Base-by-base conservation (phyloP, 208 protist species). In the Kentomonas sorsogonicus region DNA sequence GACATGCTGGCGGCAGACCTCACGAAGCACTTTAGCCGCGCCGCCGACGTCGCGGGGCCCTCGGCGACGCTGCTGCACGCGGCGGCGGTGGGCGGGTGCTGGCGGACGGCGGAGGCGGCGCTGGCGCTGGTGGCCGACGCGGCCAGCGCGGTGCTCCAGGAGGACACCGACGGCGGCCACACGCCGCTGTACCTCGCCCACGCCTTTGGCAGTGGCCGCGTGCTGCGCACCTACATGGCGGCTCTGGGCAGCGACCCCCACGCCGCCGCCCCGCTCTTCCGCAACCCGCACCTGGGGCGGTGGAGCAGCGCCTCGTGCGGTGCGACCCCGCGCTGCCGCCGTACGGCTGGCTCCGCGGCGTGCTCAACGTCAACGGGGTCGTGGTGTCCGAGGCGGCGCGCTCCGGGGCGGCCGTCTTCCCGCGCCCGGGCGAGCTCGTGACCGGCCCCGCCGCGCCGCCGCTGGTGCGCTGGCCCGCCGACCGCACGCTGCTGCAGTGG, bases 11-110 rank as follows among this genome's bases (percentile, higher is more conserved):
- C 85, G 16, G 23, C 67, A 20, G 69, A 77, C 11, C 45, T 93
- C 29, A 76, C 69, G 31, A 71, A 81, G 45, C 55, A 85, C 72
- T 92, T 86, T 47, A 69, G 58, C 53, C 66, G 60, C 31, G 43
- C 65, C 1, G 51, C 56, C 10, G 67, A 81, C 33, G 52, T 89
- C 23, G 71, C 72, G 18, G 67, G 65, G 1, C 36, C 62, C n/a
- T 64, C 72, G 40, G 89, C 77, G 18, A 80, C 86, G 18, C 48
- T 89, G 23, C 58, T 93, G 67, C 86, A 93, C 66, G 83, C 74
- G 53, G 77, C 77, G 23, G 86, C 86, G 46, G 38, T 81, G 13
- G 86, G 86, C 18, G 67, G 76, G 2, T 79, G 72, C 60, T 71
- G 56, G 48, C 71, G 69, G 30, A 72, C 78, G 16, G 63, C 67